phyloP scores from a whole-genome alignment of 2,329 filamentous ascomycete species.

The Paraconiothyrium brasiliense region DNA sequence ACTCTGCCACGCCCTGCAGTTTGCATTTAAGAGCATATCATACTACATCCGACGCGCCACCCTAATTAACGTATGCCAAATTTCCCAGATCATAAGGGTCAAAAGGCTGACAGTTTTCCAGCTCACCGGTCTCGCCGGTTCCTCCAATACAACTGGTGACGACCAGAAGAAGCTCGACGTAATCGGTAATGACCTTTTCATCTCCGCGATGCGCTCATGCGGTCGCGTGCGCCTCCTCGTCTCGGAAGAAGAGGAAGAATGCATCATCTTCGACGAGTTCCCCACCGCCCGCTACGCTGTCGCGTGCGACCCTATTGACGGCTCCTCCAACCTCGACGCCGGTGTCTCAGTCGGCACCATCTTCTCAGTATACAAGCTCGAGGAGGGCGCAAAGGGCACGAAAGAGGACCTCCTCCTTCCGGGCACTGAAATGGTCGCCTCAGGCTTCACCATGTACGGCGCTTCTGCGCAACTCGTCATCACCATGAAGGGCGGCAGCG shows the following conservation, averaged over 20 bases:
- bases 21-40: constrained; percentile 99
- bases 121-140: constrained; percentile 91
- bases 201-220: constrained; percentile 91
- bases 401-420: constrained; percentile 89
- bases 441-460: constrained; percentile 99
- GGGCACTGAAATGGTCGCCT: constrained; percentile 89
- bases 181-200: constrained; percentile 97
- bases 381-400: constrained; percentile 75
- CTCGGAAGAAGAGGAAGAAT: constrained; percentile 96
- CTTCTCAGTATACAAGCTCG: constrained; percentile 91
- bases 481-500: constrained; percentile 89
- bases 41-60: constrained; percentile 98
- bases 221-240: constrained; percentile 91
- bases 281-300: constrained; percentile 86
- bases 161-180: constrained; percentile 99
- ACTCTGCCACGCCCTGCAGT: constrained; percentile 96
- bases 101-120: constrained; percentile 36
- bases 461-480: constrained; percentile 95
- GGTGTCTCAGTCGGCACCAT: constrained; percentile 98
- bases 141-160: constrained; percentile 93
- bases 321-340: constrained; percentile 95
- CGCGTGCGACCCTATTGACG: constrained; percentile 97
- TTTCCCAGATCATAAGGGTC: background rate
- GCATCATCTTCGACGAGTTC: constrained; percentile 83
- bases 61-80: constrained; percentile 74